Evolutionary conservation across 352 stramenopile genomes (phyloP), one percentile per base, ranked within the genome.

Genomic region (Peronospora tabacina): DNA sequence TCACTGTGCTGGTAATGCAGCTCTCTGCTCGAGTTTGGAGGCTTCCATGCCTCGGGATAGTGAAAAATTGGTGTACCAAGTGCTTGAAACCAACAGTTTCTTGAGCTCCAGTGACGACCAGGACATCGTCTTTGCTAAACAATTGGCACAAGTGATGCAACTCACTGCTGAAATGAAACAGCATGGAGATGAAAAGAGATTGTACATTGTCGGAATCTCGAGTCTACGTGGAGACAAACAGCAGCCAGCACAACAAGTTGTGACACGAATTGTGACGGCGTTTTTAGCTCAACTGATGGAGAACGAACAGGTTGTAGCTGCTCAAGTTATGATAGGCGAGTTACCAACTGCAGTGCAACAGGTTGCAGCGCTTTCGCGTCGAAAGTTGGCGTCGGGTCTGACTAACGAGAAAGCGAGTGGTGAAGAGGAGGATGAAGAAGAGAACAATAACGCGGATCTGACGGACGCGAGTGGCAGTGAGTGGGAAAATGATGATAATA

Each of bases 281-380:
- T 75, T 83, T 26, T 51, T 78, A 35, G 47, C 44, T 6, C 54
- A 70, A n/a, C 38, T 82, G 37, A 53, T 75, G 57, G 67, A 63
- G 32, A 59, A 15, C 0, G 53, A 68, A n/a, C 17, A 52, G 6
- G 9, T 36, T 2, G 58, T 58, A 4, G 71, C 49, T 8, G 64
- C 66, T 19, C 71, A 82, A 52, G 39, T 82, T 9, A 63, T 77
- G 57, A 64, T 58, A 13, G 50, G 54, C 11, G 49, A 22, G 12
- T 44, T 58, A 4, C 53, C 54, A 5, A 49, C 35, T 38, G 53
- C 38, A 8, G 53, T 58, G 43, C 37, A 60, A 48, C 55, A 54
- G 33, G 45, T 61, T 33, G 42, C 55, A 2, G 54, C 55, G 17
- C 47, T 78, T 34, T 60, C 61, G 12, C 51, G 54, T 56, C 53